Evolutionary conservation across 2,329 filamentous ascomycete species (phyloP), one percentile per base, ranked within the genome.

Genomic region (Aspergillus sp.): DNA sequence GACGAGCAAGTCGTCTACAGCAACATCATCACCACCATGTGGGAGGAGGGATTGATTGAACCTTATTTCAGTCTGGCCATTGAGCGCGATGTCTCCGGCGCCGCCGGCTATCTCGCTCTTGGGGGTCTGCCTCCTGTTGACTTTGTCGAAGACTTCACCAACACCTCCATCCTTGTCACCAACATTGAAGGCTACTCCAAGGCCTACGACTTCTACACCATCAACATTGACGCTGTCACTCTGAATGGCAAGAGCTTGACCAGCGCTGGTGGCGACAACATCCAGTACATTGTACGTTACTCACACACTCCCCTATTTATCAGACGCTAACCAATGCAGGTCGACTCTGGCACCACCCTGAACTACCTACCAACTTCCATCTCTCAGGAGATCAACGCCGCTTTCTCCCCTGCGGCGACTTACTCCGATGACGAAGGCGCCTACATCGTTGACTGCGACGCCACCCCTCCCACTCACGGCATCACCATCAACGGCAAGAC

Each of bases 401-500:
- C 74, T 0, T 83, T 82, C 65, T 51, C 62, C 10, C 80, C 80
- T 1, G 70, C 80, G 0, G 80, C 74, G 3, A 61, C 51, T 8
- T 78, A 73, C 41, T 68, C 70, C 36, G 43, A 69, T 1, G 63
- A 69, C 1, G 55, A 72, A 0, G 73, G 73, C 4, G 64, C 71
- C 0, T 82, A 78, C 56, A 45, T 74, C 7, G 79, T 83, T 1
- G 65, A 74, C 17, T 84, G 81, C 63, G 68, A 73, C 55, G 77
- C 80, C 7, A 75, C 56, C 1, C 65, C 76, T 5, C 81, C 81
- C 0, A 55, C 68, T 6, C 72, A 82, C n/a, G 76, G 75, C 6
- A 74, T 83, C 25, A 69, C 67, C 1, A 76, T 83, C 36, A 73
- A 64, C 15, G 74, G 74, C 5, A 68, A 67, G 0, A 70, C 71